Base-by-base conservation (phyloP, 2,329 filamentous ascomycete genomes). In the Fusarium napiforme region DNA sequence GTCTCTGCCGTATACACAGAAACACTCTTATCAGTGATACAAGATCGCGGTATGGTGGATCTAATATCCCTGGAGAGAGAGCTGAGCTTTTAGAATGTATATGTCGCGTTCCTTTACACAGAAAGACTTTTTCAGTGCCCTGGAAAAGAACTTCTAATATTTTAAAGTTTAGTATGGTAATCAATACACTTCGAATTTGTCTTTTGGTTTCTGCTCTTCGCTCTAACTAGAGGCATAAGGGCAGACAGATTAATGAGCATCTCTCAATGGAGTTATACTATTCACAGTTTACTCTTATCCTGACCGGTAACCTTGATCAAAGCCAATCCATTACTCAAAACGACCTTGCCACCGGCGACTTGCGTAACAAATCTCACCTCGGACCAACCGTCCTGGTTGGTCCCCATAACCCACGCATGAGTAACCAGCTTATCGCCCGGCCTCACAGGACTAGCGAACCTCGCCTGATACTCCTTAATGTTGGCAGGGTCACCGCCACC, bases 381-480 rank as follows among this genome's bases (percentile, higher is more conserved):
- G 4, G 46, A 36, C 59, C 59, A 65, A 5, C n/a, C 59, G 1
- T 23, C 59, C 15, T 65, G 47, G 4, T 55, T 16, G 4, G 9
- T 15, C 5, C 76, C 79, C n/a, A 81, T 77, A 45, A 82, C 76
- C 83, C 83, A 85, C 78, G 84, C 85, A 32, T 81, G 77, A 49
- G 83, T 85, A 71, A 84, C 82, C 5, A 85, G 73, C 46, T 81
- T 80, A 47, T 86, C 85, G 0, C 85, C 85, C 1, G 85, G 85
- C 66, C 84, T 85, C 14, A 87, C 85, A 7, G 85, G 83, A 45
- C 80, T 82, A 55, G 84, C 82, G 74, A 87, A 87, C 39, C 84
- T 78, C 12, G 85, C 84, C 9, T 83, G 81, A 62, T 84, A 86
- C 37, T 82, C 81, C 71, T 79, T 83, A 37, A 87, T 78, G 37